Percentiles rank a stretch among this genome's conserved stretches.
These are phyloP conservation scores for Neurospora sp. DNA, from an alignment of 495 filamentous ascomycete species.

Conservation along the genomic window DNA sequence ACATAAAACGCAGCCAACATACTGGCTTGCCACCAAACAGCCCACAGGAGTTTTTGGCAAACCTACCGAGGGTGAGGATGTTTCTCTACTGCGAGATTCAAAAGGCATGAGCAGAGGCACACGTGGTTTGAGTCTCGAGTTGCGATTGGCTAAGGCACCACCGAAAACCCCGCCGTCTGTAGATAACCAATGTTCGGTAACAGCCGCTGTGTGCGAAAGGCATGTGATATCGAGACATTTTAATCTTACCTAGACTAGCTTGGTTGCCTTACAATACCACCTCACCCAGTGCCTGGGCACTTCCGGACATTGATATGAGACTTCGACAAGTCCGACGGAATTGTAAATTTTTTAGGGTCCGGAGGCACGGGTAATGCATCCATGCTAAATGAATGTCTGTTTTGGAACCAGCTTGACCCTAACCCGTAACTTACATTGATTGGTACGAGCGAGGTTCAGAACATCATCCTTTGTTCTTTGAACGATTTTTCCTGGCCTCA, in stretches of 20 bases:
- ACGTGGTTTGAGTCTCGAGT: not conserved
- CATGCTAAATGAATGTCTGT: not conserved
- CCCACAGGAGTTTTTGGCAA: too few species aligned
- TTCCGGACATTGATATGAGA: not conserved
- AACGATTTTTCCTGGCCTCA: not conserved
- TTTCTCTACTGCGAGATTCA: not conserved
- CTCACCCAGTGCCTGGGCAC: not conserved
- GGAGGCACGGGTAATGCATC: not conserved
- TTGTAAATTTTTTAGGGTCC: not conserved
- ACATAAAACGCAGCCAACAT: not conserved
- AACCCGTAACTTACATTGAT: not conserved
- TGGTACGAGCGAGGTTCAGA: not conserved
- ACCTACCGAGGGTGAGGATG: not conserved
- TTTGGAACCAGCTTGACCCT: not conserved
- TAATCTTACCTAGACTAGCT: not conserved
- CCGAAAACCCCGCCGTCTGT: not conserved
- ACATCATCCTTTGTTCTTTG: too few species aligned
- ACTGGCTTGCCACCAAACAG: not conserved
- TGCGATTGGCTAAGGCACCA: not conserved
- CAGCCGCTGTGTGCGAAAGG: not conserved
- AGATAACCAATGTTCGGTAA: not conserved
- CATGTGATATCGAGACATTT: not conserved
- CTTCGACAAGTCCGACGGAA: not conserved
- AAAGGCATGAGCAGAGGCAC: not conserved
- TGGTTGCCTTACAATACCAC: not conserved